These are phyloP conservation scores for Boletus vermiculosoides DNA, from an alignment of 768 basidiomycete species.

Conservation along the genomic window DNA sequence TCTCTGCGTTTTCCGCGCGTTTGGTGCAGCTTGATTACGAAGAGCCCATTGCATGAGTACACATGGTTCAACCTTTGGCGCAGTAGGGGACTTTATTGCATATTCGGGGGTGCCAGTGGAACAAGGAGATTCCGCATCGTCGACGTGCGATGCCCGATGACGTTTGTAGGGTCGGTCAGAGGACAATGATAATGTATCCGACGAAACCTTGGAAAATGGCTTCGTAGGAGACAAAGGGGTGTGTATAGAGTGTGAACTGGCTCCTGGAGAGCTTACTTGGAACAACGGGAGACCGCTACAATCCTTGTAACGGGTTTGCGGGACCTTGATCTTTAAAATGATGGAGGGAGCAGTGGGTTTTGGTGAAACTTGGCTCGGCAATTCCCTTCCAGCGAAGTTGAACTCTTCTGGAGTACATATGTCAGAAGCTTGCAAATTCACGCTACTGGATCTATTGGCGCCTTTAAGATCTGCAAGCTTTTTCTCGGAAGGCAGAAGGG, in stretches of 20 bases:
- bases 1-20: conserved; percentile 49
- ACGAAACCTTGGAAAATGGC: conserved; percentile 30
- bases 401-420: conserved; percentile 15
- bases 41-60: conserved; percentile 49
- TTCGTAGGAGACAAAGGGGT: conserved; percentile 23
- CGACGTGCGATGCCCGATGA: conserved; percentile 16
- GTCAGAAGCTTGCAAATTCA: conserved; percentile 18
- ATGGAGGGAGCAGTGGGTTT: conserved; percentile 26
- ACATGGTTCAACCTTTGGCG: conserved; percentile 31
- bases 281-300: conserved; percentile 4
- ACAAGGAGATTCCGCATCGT: conserved; percentile 25
- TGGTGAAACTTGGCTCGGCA: conserved; percentile 11
- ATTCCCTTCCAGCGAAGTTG: conserved; percentile 6
- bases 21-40: conserved; percentile 44
- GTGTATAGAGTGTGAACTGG: conserved; percentile 12
- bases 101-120: conserved; percentile 26
- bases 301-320: conserved; percentile 27
- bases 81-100: conserved; percentile 4
- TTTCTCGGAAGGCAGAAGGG: conserved; percentile 69
- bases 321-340: conserved; percentile 36
- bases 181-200: conserved; percentile 27
- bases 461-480: conserved; percentile 36
- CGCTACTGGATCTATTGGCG: conserved; percentile 20
- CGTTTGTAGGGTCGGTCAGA: conserved; percentile 34
- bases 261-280: conserved; percentile 17